These are phyloP conservation scores for Rosellinia necatrix DNA, from an alignment of 2,329 filamentous ascomycete genomes.

Conservation along the genomic window DNA sequence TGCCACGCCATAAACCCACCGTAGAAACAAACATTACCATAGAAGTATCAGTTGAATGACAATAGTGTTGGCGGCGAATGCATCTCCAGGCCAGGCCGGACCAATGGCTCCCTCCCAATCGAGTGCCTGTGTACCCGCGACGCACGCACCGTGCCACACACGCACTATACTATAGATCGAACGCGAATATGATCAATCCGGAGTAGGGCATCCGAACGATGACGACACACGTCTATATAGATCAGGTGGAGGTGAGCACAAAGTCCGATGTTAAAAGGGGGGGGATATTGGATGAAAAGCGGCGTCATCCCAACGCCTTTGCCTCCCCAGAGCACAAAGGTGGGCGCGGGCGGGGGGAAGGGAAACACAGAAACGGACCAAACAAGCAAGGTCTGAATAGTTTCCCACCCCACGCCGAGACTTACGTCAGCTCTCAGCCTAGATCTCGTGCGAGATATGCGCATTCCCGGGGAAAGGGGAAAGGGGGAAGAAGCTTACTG, in stretches of 20 bases:
- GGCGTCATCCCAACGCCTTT: too few relatives aligned
- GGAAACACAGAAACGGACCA: neutral
- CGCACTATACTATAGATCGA: neutral
- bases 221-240: neutral
- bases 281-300: neutral
- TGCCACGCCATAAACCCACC: too few relatives aligned
- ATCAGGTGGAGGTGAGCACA: neutral
- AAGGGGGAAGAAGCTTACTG: too few relatives aligned
- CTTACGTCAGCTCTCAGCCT: neutral
- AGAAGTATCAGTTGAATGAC: too few relatives aligned
- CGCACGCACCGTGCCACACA: neutral
- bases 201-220: neutral
- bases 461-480: constrained; percentile 5
- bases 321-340: neutral
- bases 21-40: too few relatives aligned
- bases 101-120: too few relatives aligned
- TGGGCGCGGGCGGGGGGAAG: neutral
- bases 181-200: neutral
- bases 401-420: neutral
- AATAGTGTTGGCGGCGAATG: too few relatives aligned
- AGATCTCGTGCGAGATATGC: constrained; percentile 16
- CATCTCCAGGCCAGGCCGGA: too few relatives aligned
- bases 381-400: neutral
- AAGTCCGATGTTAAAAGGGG: neutral
- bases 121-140: neutral